Conservation (phyloP, 495 filamentous ascomycete genomes). For the Xylaria palmicola region DNA sequence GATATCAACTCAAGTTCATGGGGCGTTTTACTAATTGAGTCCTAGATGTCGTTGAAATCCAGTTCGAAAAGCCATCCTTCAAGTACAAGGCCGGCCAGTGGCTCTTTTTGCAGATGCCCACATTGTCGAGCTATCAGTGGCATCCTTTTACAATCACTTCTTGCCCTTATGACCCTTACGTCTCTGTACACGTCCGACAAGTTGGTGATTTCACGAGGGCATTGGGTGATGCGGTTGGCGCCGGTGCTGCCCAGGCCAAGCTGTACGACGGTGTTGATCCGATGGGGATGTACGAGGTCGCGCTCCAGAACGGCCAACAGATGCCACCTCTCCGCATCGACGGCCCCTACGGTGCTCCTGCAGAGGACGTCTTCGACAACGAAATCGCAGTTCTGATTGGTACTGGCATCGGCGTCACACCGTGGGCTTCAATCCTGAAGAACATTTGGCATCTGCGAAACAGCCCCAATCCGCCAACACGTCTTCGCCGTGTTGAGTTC, state of each 20-base stretch:
- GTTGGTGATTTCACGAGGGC: conserved; percentile 92
- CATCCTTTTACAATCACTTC: conserved; percentile 99
- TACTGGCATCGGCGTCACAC: conserved; percentile 96
- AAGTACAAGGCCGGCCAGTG: conserved; percentile 98
- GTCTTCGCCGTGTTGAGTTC: conserved; percentile 93
- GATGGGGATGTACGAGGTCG: conserved; percentile 96
- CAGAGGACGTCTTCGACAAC: conserved; percentile 97
- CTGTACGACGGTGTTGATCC: conserved; percentile 89
- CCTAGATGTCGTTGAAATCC: conserved; percentile 93
- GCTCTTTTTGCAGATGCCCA: conserved; percentile 91
- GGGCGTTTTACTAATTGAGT: conserved; percentile 30
- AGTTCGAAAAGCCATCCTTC: conserved; percentile 94
- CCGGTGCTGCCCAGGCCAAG: conserved; percentile 76
- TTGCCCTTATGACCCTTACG: conserved; percentile 90
- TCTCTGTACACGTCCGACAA: conserved; percentile 92
- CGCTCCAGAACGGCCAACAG: conserved; percentile 84
- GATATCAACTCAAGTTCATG: conserved; percentile 31
- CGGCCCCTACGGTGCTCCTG: conserved; percentile 94
- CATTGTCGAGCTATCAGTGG: conserved; percentile 88
- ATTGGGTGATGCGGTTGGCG: conserved; percentile 89
- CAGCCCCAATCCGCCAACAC: conserved; percentile 77
- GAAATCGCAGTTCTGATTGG: conserved; percentile 97
- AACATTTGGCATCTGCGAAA: conserved; percentile 97
- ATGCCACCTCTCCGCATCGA: conserved; percentile 91
- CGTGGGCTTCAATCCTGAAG: conserved; percentile 96